Base-by-base conservation (phyloP, 2,329 filamentous ascomycete genomes). In the Lomentospora prolificans region DNA sequence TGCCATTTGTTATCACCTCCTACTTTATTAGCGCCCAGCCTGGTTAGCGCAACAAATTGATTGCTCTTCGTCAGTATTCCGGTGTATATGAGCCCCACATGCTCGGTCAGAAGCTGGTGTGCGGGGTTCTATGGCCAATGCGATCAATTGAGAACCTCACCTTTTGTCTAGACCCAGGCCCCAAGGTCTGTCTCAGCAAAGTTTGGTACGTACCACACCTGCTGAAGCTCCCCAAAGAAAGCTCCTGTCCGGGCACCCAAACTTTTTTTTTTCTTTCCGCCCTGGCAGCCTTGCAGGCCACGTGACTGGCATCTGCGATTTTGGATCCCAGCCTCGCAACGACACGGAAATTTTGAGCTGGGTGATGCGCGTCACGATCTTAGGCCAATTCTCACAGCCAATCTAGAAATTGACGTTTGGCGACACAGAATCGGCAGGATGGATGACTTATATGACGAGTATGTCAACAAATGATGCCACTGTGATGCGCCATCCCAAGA, bases 361-460 rank as follows among this genome's bases (percentile, higher is more conserved):
- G 41, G 41, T 33, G 59, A 57, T 54, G 59, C 57, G 57, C 57
- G 57, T 55, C 57, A 57, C 59, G 57, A 46, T 56, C 54, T 53
- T 39, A 48, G 24, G 31, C 53, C 51, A 57, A 59, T 55, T 55
- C 59, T 55, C 39, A 59, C 31, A 52, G 24, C n/a, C 30, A 17
- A 36, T 30, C 25, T 17, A 31, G 24, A 44, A 30, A 50, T 33
- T 10, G 14, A 44, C 19, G 46, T 33, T 19, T 36, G 27, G 27
- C 25, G 6, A 17, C 52, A 25, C 17, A n/a, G 22, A 19, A 24
- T 50, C n/a, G 58, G 55, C 61, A 69, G 64, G 64, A 94, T 96
- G 90, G 91, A 96, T 77, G 91, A 96, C 72, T 84, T 96, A 64
- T 96, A 97, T 70, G 92, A 97, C 75, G 92, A 97, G 89, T 95